Conservation (phyloP, 1,284 basidiomycete genomes). For the Trichosporon sp. region DNA sequence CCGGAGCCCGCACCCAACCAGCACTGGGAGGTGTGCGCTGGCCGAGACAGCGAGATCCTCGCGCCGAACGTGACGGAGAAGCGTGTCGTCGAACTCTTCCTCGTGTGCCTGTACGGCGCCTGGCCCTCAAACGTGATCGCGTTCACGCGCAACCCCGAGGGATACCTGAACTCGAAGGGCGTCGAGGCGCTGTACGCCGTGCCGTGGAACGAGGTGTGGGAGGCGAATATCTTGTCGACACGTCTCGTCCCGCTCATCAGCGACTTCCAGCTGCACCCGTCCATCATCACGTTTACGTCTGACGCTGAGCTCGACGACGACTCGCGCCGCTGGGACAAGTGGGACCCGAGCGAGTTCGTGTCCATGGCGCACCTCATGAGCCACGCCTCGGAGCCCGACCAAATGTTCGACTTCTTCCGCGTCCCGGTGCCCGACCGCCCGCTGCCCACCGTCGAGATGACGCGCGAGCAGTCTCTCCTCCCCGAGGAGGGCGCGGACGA, state of each 20-base stretch:
- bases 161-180: conserved; percentile 33
- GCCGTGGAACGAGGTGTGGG: conserved; percentile 41
- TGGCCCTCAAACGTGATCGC: conserved; percentile 48
- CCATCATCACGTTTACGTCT: conserved; percentile 40
- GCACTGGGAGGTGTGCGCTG: conserved; percentile 25
- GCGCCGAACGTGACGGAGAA: conserved; percentile 17
- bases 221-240: conserved; percentile 28
- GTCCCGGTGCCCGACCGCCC: neutral
- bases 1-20: conserved; percentile 21
- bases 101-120: conserved; percentile 37
- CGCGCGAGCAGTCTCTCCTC: neutral
- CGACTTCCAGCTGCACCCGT: conserved; percentile 43
- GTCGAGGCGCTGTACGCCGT: conserved; percentile 34
- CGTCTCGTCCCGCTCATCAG: conserved; percentile 35
- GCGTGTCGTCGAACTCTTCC: conserved; percentile 30
- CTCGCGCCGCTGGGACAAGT: conserved; percentile 38
- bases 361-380: conserved; percentile 38
- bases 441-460: conserved; percentile 8
- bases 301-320: conserved; percentile 39
- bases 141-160: conserved; percentile 38
- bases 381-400: conserved; percentile 27
- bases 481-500: conserved; percentile 10
- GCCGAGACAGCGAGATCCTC: neutral
- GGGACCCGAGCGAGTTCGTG: conserved; percentile 40
- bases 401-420: conserved; percentile 28